These are phyloP conservation scores for Dactylellina drechsleri DNA, from an alignment of 2,329 filamentous ascomycete species.

Conservation along the genomic window DNA sequence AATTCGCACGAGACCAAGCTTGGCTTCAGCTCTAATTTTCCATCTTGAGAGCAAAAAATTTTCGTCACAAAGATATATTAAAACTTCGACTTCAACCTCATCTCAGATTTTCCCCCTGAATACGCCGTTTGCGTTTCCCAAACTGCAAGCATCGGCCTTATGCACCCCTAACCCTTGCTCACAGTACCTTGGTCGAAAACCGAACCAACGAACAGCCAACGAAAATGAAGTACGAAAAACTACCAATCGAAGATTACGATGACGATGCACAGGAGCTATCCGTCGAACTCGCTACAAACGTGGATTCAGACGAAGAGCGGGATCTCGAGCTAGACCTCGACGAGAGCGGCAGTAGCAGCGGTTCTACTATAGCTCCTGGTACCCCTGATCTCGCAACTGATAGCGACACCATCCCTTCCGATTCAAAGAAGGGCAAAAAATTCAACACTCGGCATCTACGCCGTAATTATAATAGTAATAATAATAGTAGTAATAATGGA, in stretches of 20 bases:
- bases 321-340: constrained; percentile 35
- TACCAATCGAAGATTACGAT: constrained; percentile 50
- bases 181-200: constrained; percentile 20
- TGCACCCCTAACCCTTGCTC: constrained; percentile 43
- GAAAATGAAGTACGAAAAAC: constrained; percentile 52
- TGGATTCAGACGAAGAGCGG: constrained; percentile 46
- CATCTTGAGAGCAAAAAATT: background rate
- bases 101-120: constrained; percentile 1
- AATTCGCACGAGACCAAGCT: constrained; percentile 1
- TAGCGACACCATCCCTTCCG: constrained; percentile 2
- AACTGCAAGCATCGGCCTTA: constrained; percentile 22
- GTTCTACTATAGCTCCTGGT: background rate
- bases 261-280: constrained; percentile 51
- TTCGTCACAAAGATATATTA: background rate
- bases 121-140: constrained; percentile 1
- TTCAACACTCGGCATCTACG: background rate
- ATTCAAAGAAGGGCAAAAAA: constrained; percentile 16
- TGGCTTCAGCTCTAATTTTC: constrained; percentile 18
- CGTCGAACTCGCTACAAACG: constrained; percentile 49
- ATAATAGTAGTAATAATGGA: constrained; percentile 6
- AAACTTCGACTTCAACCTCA: constrained; percentile 10
- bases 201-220: no score
- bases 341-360: constrained; percentile 25
- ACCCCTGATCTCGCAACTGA: background rate
- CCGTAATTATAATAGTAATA: background rate